Conservation (phyloP, 306 rosid species). For the Quercus gilva region DNA sequence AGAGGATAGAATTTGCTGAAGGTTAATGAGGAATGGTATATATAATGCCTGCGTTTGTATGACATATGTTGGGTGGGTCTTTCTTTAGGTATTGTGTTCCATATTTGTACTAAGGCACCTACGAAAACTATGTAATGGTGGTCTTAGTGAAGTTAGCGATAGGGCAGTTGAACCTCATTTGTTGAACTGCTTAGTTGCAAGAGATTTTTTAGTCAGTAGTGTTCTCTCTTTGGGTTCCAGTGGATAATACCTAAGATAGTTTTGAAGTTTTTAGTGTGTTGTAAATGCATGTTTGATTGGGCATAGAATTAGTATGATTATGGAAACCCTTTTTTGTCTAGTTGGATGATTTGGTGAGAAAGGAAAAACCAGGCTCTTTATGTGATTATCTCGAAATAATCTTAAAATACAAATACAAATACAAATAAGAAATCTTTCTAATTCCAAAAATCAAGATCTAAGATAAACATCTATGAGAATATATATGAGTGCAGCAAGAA, state of each 20-base stretch:
- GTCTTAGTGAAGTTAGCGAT: not conserved
- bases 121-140: not conserved
- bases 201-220: not conserved
- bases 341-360: not conserved
- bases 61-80: too few species aligned
- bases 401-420: too few species aligned
- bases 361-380: not conserved
- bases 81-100: too few species aligned
- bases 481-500: not conserved
- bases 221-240: not conserved
- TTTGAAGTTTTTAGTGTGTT: not conserved
- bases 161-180: not conserved
- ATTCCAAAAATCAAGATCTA: too few species aligned
- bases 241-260: not conserved
- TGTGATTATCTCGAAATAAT: too few species aligned
- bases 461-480: not conserved
- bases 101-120: not conserved
- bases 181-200: not conserved
- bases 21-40: too few species aligned
- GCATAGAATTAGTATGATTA: not conserved
- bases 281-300: not conserved
- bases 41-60: too few species aligned
- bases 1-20: too few species aligned
- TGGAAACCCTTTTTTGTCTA: not conserved
- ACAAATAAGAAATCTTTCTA: too few species aligned